A percentile compares a stretch with the other conserved stretches of the same genome.
Evolutionary conservation across 2,329 filamentous ascomycete genomes (phyloP).

Genomic region (Camptophora hylomeconis): DNA sequence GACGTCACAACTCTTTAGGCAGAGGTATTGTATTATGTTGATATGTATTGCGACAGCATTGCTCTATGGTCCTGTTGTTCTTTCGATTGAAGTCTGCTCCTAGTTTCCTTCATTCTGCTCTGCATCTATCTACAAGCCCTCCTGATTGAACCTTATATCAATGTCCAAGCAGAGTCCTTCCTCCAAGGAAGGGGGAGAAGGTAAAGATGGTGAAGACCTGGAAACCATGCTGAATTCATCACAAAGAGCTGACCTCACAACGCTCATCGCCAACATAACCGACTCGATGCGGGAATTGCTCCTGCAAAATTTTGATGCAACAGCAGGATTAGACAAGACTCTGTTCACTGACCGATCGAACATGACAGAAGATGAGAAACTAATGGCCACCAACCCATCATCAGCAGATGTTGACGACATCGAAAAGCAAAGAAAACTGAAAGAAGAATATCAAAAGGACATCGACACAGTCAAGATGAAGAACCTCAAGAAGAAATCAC

Average conservation of each 20-base stretch:
- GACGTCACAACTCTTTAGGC: no score
- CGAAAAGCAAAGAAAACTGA: slow-evolving; percentile 18
- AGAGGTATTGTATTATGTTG: no score
- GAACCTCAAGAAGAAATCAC: slow-evolving; percentile 50
- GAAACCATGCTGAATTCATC: slow-evolving; percentile 28
- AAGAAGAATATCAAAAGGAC: slow-evolving; percentile 26
- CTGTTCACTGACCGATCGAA: slow-evolving; percentile 7
- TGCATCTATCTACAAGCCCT: no score
- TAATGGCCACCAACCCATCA: slow-evolving; percentile 18
- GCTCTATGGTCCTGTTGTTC: no score
- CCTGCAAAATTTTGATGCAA: slow-evolving; percentile 25
- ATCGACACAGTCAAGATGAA: slow-evolving; percentile 16
- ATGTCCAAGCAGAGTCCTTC: no score
- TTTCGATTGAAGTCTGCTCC: background rate
- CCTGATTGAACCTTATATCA: no score
- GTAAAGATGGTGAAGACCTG: slow-evolving; percentile 24
- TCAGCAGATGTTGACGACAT: slow-evolving; percentile 17
- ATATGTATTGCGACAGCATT: no score
- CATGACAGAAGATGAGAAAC: slow-evolving; percentile 18
- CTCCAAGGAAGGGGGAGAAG: slow-evolving; percentile 7
- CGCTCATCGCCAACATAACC: slow-evolving; percentile 27
- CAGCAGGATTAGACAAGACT: slow-evolving; percentile 17
- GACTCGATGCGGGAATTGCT: slow-evolving; percentile 28
- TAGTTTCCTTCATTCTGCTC: slow-evolving; percentile 1
- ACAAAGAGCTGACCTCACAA: slow-evolving; percentile 29